Evolutionary conservation across 2,329 filamentous ascomycete genomes (phyloP), one percentile per base, ranked within the genome.

Genomic region (Paraconiothyrium brasiliense): DNA sequence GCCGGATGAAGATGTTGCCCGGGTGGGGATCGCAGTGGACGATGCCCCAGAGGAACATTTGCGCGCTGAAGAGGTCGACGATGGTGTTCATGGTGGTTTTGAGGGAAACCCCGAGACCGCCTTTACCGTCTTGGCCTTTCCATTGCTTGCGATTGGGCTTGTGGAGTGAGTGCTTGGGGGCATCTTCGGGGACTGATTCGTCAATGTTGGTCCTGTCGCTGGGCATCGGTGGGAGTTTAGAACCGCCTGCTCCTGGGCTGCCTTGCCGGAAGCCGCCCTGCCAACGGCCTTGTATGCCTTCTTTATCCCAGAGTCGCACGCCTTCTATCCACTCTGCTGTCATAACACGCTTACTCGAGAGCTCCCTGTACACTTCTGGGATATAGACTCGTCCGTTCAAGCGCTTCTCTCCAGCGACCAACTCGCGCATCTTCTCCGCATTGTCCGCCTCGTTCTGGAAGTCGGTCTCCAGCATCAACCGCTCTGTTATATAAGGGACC

Each of bases 291-390:
- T 88, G 91, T 74, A 97, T 90, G 57, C 90, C 85, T 60, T 92
- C 89, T 77, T 96, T 96, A 72, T 98, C 94, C 93, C 94, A 97
- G 2, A 99, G 84, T 1, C 94, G 87, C 2, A 97, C 89, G 7
- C 95, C 95, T 79, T 99, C 95, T 61, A 99, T 96, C 95, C 95
- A 99, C 77, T 99, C 95, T 0, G 94, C 93, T 0, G 94, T 96
- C 83, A 99, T 90, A 52, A 99, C 89, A 41, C 95, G 87, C 74
- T 85, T 91, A 16, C 91, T 93, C 56, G 89, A 93, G 32, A 97
- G 85, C 63, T 97, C 93, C 4, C 89, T 84, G 76, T 96, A 94
- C 10, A 97, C 89, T 43, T 89, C 86, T 0, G 95, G 95, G 8
- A 99, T 90, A 76, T 98, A 97, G 2, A 98, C 94, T 35, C 93